Base-by-base conservation (phyloP, 1,284 basidiomycete species). In the Coriolopsis trogii region DNA sequence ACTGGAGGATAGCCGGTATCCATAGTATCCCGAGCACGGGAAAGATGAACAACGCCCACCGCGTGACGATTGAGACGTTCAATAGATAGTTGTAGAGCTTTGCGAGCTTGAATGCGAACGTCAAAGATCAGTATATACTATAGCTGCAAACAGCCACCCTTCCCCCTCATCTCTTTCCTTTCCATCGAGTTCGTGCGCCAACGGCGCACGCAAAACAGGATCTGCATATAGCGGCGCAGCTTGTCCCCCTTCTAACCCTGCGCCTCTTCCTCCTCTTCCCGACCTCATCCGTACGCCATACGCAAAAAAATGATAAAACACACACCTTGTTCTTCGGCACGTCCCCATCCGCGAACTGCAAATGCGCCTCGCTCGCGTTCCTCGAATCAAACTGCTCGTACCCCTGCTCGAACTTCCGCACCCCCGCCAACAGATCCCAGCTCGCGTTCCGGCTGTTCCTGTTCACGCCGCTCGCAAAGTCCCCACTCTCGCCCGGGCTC, bases 21-120 rank as follows among this genome's bases (percentile, higher is more conserved):
- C 90, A 93, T 1, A 93, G 66, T 7, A 92, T 58, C 8, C 66
- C 83, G 33, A 90, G 70, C 15, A 91, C 69, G 3, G 91, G 91
- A 18, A 92, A 66, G 63, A 93, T 90, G 72, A 88, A 93, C 21
- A 92, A 60, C 28, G 83, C 74, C 91, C 91, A 94, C 41, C 92
- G 82, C 16, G 90, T 85, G 44, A 92, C 74, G 65, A 93, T 87
- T 12, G 87, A 89, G 7, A 82, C 79, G 64, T 87, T 87, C 43
- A 92, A 63, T n/a, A 91, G 76, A 70, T 87, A 92, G 59, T 87
- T 78, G 68, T 91, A 92, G 4, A 88, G 62, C 60, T 74, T 79
- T 1, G 77, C 67, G 42, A 84, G 65, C 83, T 87, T n/a, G n/a
- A 48, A 38, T 20, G 18, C 13, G 12, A 16, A 5, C 9, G 21